Conservation (phyloP, 345 rosid species). For the Citrus trifoliata region DNA sequence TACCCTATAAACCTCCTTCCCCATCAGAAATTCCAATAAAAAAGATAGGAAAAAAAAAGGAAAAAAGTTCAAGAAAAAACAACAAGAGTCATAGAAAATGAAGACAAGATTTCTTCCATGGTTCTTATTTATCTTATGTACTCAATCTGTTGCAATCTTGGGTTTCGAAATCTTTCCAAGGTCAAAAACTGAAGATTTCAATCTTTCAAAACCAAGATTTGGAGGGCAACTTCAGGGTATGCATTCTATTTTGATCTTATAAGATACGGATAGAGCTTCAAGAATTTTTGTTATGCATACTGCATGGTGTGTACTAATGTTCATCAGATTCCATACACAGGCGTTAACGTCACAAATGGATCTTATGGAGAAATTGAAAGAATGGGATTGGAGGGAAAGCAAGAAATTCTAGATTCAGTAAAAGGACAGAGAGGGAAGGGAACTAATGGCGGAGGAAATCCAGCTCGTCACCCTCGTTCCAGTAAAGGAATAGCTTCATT, state of each 20-base stretch:
- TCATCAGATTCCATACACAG: constrained; percentile 8
- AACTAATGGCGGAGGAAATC: constrained; percentile 26
- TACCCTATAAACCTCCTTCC: background rate
- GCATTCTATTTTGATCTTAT: background rate
- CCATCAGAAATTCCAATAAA: background rate
- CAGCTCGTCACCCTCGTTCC: constrained; percentile 12
- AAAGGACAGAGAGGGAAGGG: constrained; percentile 31
- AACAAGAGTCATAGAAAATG: constrained; percentile 2
- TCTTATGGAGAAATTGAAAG: background rate
- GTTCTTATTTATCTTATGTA: constrained; percentile 16
- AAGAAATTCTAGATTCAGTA: background rate
- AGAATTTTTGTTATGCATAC: background rate
- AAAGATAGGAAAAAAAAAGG: background rate
- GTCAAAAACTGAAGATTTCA: constrained; percentile 9
- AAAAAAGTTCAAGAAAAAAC: background rate
- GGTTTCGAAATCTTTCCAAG: constrained; percentile 7
- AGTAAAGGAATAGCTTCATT: constrained; percentile 15
- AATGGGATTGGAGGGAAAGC: background rate
- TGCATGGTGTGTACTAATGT: background rate
- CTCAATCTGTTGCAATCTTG: constrained; percentile 9
- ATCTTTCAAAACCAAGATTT: background rate
- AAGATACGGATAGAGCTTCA: background rate
- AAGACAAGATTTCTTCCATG: constrained; percentile 14
- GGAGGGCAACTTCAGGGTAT: constrained; percentile 23
- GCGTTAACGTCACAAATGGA: background rate